Base-by-base conservation (phyloP, 2,329 filamentous ascomycete species). In the Elsinoe arachidis region DNA sequence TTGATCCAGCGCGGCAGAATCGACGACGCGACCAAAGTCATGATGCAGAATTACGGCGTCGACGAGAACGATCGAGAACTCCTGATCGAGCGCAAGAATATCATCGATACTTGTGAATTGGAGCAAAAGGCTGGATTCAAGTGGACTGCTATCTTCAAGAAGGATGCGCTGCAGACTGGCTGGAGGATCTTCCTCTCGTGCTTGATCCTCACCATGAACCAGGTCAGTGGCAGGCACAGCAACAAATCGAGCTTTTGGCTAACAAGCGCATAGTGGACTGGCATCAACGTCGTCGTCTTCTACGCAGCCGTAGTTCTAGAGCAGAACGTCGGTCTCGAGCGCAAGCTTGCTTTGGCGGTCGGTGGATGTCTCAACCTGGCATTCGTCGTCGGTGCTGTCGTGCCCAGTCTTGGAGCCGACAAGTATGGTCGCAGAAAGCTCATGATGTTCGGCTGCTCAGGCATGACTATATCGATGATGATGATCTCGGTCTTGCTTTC, bases 321-420 rank as follows among this genome's bases (percentile, higher is more conserved):
- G 51, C 58, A 68, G 4, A 78, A 77, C 55, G 74, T 78, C 21
- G 73, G 74, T 1, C 66, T 77, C 14, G 62, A 64, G 11, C 65
- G 67, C 1, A 72, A 73, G 35, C 68, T 73, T 1, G 71, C 73
- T 2, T 64, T 76, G 3, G 66, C 78, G 1, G 67, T 78, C 4
- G 75, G 73, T 17, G 76, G 76, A 11, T 72, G 73, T 64, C 65
- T 72, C 11, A 63, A 68, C 47, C 55, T 65, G 37, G 51, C 60
- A 33, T 72, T 72, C 57, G 61, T 66, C n/a, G 59, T 75, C 4
- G 73, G 73, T 11, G 72, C 71, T 6, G 68, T 72, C 15, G 67
- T 73, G 15, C 73, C 76, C 4, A 73, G 74, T 2, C 68, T 78
- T 46, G 68, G 67, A 55, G 64, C 72, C 7, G 73, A 75, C 60